A percentile compares a stretch with the other conserved stretches of the same genome.
Conservation (phyloP, 1,139 yeast genomes). For the Diutina ranongensis region DNA sequence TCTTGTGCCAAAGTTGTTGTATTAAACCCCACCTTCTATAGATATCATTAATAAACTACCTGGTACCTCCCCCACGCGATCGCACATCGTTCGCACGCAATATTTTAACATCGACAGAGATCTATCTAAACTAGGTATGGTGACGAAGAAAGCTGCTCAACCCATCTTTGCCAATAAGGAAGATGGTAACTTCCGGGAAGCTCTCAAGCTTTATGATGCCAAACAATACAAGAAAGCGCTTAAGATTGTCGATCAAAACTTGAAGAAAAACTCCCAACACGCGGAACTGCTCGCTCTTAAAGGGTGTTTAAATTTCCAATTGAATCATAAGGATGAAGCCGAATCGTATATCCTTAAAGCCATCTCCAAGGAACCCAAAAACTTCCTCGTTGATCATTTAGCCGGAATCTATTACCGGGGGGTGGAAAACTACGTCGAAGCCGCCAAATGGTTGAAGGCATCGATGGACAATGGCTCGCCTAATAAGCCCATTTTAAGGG, state of each 20-base stretch:
- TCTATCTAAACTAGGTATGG: too few relatives aligned
- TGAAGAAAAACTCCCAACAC: slow-evolving; percentile 67
- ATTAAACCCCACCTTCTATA: too few relatives aligned
- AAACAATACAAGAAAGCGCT: slow-evolving; percentile 84
- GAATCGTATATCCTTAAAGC: slow-evolving; percentile 52
- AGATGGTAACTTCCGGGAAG: slow-evolving; percentile 65
- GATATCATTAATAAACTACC: too few relatives aligned
- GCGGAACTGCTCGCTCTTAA: slow-evolving; percentile 80
- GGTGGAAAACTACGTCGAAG: slow-evolving; percentile 58
- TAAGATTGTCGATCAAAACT: slow-evolving; percentile 60
- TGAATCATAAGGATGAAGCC: slow-evolving; percentile 55
- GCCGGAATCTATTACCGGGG: slow-evolving; percentile 76
- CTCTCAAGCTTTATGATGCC: slow-evolving; percentile 69
- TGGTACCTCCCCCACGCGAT: too few relatives aligned
- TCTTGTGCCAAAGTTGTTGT: not conserved
- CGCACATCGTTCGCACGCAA: too few relatives aligned
- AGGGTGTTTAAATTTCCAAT: slow-evolving; percentile 51
- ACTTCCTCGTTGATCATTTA: slow-evolving; percentile 73
- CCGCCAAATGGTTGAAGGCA: slow-evolving; percentile 70
- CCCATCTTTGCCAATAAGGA: slow-evolving; percentile 42
- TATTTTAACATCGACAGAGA: too few relatives aligned
- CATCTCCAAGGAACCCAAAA: slow-evolving; percentile 37
- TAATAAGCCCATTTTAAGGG: slow-evolving; percentile 72
- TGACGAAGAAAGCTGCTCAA: slow-evolving; percentile 7
- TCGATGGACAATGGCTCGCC: slow-evolving; percentile 72